These are phyloP conservation scores for Russula compacta DNA, from an alignment of 768 basidiomycete genomes.

Conservation along the genomic window DNA sequence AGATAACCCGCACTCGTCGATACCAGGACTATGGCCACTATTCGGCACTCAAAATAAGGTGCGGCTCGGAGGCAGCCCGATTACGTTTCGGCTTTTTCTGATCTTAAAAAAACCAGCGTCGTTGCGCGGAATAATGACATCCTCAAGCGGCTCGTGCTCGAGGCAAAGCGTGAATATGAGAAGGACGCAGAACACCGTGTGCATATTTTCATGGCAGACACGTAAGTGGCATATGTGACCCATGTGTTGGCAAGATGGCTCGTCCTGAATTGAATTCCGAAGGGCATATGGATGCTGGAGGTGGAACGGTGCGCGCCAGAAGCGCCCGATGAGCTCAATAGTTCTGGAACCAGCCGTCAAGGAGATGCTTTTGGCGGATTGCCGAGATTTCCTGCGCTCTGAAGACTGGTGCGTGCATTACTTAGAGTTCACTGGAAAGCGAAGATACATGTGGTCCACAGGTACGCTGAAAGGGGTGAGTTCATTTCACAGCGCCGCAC, in stretches of 20 bases:
- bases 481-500: conserved; percentile 14
- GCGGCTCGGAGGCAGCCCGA: conserved; percentile 17
- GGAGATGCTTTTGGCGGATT: conserved; percentile 83
- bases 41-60: conserved; percentile 75
- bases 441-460: conserved; percentile 25
- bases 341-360: conserved; percentile 84
- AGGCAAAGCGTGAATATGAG: conserved; percentile 83
- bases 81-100: conserved; percentile 16
- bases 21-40: conserved; percentile 70
- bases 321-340: conserved; percentile 88
- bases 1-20: conserved; percentile 78
- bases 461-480: conserved; percentile 86
- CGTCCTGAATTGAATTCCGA: conserved; percentile 6
- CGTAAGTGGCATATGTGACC: conserved; percentile 42
- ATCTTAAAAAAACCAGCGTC: conserved; percentile 39
- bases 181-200: conserved; percentile 88
- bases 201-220: conserved; percentile 83
- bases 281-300: conserved; percentile 74
- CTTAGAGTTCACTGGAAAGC: conserved; percentile 14
- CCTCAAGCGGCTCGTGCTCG: conserved; percentile 75
- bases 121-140: conserved; percentile 85
- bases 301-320: conserved; percentile 83
- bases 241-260: conserved; percentile 16
- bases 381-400: conserved; percentile 74
- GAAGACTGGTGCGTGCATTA: conserved; percentile 66